Evolutionary conservation across 768 basidiomycete genomes (phyloP), one percentile per base, ranked within the genome.

Genomic region (Suillus americanus): DNA sequence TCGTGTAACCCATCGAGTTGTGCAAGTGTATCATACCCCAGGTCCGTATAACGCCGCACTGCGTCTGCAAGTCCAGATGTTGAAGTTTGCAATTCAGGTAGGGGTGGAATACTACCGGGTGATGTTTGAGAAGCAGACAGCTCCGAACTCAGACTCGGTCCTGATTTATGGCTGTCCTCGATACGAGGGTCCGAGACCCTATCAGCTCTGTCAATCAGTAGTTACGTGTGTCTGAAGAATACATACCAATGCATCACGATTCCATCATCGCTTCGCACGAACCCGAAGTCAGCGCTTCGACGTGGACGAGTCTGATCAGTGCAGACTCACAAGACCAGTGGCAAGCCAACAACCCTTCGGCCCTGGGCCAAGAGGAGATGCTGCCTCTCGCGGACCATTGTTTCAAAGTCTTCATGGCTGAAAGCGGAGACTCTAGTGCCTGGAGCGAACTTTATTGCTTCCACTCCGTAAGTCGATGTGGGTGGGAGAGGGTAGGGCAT

Each of bases 181-280:
- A 54, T 33, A 54, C 5, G 18, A 33, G 30, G 20, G 18, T 59
- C 57, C 28, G 28, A 30, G 5, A 59, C 28, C 57, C 57, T 59
- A 20, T 28, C 18, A 59, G 3, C 10, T n/a, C 30, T 59, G 57
- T 59, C 57, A 59, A 18, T 41, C 40, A 40, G 18, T 12, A 41
- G 25, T 59, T 40, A 59, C 28, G 40, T 30, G 18, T 6, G 16
- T 41, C 18, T 20, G 28, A 41, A 59, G 57, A 59, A 59, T 13
- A 28, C 55, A 53, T 71, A 72, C 76, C 76, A 77, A 62, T 75
- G 73, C 54, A 76, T 45, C 48, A 71, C 59, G 30, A 76, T 72
- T 2, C 73, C 70, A 25, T 77, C 75, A 48, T 68, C 72, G 9
- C 75, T 74, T 41, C 30, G 40, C n/a, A 37, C 18, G 5, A 54